Base-by-base conservation (phyloP, 345 rosid species). In the Bruguiera parviflora region DNA sequence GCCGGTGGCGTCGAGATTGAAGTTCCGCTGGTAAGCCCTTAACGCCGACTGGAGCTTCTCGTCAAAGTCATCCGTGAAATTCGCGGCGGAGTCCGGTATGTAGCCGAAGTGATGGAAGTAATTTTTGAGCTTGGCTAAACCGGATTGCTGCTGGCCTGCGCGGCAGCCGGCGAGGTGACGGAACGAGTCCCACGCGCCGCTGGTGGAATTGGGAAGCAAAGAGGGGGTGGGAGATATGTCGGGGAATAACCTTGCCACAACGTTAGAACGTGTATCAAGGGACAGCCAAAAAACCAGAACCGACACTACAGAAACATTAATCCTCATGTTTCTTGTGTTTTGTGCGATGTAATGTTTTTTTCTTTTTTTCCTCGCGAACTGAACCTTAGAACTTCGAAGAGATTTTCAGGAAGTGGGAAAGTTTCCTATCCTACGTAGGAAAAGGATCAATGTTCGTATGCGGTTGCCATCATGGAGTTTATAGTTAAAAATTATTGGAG, bases 41-140 rank as follows among this genome's bases (percentile, higher is more conserved):
- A 94, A 51, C 13, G 96, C 99, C 2, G 84, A 39, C 43, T 80
- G 84, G 5, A 94, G 84, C 2, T 70, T 29, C 15, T 84, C 87
- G 32, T 94, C 96, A 68, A 88, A 94, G 28, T 83, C 83, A 39
- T 94, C 92, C 47, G 88, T 89, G 80, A 88, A 79, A 69, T 91
- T 87, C 1, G 71, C 18, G 11, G 67, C 62, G 39, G 74, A 0
- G 24, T 53, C 20, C 13, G 83, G 58, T 67, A 94, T 81, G 85
- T 94, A 94, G 29, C 98, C 96, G 82, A 94, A 94, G 72, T 81
- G 52, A 28, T 68, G 72, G 66, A 94, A 91, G 85, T 94, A 94
- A 47, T 82, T 69, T 77, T 94, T 94, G 68, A 94, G 88, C 72
- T 83, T 84, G 1, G 78, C 73, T 53, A 94, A 74, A 6, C 98